These are phyloP conservation scores for Cordyceps militaris DNA, from an alignment of 2,329 filamentous ascomycete species.

Conservation along the genomic window DNA sequence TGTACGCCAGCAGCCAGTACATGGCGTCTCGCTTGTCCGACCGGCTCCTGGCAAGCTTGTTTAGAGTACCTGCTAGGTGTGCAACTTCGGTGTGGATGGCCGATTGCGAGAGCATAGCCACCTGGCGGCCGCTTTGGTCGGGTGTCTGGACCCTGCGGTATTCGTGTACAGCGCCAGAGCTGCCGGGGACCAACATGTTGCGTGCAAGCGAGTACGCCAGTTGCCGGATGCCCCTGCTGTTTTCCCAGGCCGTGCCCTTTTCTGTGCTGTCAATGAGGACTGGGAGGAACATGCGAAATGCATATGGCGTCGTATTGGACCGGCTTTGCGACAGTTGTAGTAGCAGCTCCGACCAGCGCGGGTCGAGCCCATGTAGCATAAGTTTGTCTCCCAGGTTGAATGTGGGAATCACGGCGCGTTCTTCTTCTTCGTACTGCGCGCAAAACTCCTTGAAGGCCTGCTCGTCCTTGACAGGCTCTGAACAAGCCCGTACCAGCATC, in stretches of 20 bases:
- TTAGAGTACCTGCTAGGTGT: constrained; percentile 19
- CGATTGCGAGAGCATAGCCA: constrained; percentile 15
- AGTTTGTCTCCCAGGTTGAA: constrained; percentile 12
- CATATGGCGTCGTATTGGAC: constrained; percentile 12
- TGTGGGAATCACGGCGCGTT: constrained; percentile 17
- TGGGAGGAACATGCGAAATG: constrained; percentile 54
- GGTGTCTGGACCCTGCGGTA: constrained; percentile 29
- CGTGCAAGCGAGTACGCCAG: constrained; percentile 47
- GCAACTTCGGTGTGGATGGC: constrained; percentile 12
- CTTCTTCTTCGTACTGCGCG: constrained; percentile 25
- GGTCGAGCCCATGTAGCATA: constrained; percentile 25
- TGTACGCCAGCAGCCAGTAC: constrained; percentile 23
- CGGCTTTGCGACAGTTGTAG: constrained; percentile 22
- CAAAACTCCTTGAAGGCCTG: constrained; percentile 25
- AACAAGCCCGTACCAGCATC: constrained; percentile 24
- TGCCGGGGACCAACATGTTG: constrained; percentile 17
- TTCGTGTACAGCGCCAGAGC: constrained; percentile 24
- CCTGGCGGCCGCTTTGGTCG: constrained; percentile 23
- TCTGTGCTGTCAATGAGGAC: constrained; percentile 51
- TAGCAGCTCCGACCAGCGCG: constrained; percentile 32
- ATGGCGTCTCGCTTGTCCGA: background rate
- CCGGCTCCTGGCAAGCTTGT: background rate
- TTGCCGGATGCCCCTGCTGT: constrained; percentile 41
- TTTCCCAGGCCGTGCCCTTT: constrained; percentile 51
- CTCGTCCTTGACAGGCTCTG: constrained; percentile 16